Evolutionary conservation across 129 eudicot species (phyloP), one percentile per base, ranked within the genome.

Genomic region (Lonicera japonica): DNA sequence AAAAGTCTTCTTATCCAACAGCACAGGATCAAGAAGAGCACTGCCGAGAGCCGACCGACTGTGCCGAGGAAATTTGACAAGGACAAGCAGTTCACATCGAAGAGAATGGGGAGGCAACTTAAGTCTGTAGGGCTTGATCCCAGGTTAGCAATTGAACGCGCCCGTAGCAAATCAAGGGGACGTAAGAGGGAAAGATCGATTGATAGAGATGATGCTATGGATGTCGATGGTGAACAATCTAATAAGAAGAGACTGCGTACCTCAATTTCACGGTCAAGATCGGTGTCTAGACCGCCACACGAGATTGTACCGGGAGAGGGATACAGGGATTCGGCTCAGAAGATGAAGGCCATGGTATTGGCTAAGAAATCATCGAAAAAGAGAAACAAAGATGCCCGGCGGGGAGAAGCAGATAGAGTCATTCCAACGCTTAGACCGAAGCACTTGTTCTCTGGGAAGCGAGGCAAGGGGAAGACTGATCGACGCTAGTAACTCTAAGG

Each of bases 251-350:
- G 82, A 8, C 24, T 73, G 75, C 79, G 85, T 77, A n/a, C n/a
- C 4, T 90, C 95, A 0, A 58, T 61, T 24, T 79, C 97, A 1
- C 51, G 71, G 64, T 76, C 83, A 1, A 75, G 90, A 54, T 90
- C 95, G 20, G 61, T 34, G 73, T 83, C 96, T 11, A 54, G 97
- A 22, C 87, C 90, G 46, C 97, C 87, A 4, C 19, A 64, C 43
- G 97, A 84, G 70, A 58, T 91, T 16, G 75, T 87, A 9, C 90
- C 97, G 0, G 97, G 97, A 11, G 97, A 91, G 66, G 97, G 97
- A 8, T 76, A 56, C 21, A 91, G 68, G 73, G 97, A 91, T 69
- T 75, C 85, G 11, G 78, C 66, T 20, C 89, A 82, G 77, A 91
- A 87, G 67, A 19, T 59, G 54, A 84, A 87, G 73, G 97, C 97